Evolutionary conservation across 495 filamentous ascomycete species (phyloP).

Genomic region (Viridothelium virens): DNA sequence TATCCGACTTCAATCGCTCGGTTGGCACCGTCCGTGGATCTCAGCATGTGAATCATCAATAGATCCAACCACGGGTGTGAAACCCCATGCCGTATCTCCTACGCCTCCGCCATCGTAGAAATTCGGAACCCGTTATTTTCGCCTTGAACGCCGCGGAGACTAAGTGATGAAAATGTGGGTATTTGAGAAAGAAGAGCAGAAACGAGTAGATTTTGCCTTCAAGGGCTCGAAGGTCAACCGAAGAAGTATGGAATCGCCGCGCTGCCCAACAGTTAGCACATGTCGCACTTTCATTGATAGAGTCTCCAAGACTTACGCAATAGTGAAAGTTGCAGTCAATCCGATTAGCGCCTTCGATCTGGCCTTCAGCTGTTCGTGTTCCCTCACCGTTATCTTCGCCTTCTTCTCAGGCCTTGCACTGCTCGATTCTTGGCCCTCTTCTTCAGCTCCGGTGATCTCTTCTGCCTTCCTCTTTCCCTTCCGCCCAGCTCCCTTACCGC

Average conservation of each 20-base stretch:
- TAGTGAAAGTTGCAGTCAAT: conserved; percentile 70
- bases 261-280: not conserved
- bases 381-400: conserved; percentile 55
- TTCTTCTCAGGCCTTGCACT: conserved; percentile 38
- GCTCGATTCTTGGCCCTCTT: conserved; percentile 33
- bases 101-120: not conserved
- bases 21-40: not conserved
- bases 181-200: not conserved
- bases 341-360: conserved; percentile 76
- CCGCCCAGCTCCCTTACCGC: conserved; percentile 48
- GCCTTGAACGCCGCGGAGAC: not conserved
- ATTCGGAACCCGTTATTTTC: not conserved
- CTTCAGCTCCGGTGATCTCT: conserved; percentile 55
- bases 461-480: conserved; percentile 70
- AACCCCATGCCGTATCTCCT: not conserved
- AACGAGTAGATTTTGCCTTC: not conserved
- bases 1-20: not conserved
- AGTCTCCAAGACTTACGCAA: conserved; percentile 63
- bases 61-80: not conserved
- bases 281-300: not conserved
- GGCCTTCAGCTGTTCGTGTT: conserved; percentile 63
- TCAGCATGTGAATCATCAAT: not conserved
- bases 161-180: not conserved
- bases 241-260: conserved; percentile 17
- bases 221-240: not conserved